Evolutionary conservation across 345 rosid species (phyloP).

Genomic region (Eutrema japonicum): DNA sequence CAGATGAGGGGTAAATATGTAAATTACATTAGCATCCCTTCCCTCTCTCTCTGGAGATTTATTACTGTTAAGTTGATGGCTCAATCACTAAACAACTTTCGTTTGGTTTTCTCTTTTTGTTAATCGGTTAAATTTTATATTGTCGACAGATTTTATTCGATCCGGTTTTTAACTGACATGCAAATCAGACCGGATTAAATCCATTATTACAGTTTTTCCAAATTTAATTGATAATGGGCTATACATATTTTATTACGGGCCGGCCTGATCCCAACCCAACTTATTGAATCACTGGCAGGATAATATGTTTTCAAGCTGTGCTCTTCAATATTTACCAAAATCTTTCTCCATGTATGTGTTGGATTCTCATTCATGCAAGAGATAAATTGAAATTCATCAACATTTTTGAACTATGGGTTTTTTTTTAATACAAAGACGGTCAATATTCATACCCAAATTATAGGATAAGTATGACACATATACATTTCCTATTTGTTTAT

Average conservation of each 20-base stretch:
- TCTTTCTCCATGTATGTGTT: not conserved
- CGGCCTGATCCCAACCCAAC: not conserved
- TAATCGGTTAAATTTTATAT: not conserved
- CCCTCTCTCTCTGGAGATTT: not conserved
- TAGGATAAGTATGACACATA: not conserved
- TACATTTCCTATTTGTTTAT: not conserved
- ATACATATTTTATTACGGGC: not conserved
- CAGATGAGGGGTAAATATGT: constrained; percentile 5
- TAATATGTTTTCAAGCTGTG: not conserved
- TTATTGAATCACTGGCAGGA: not conserved
- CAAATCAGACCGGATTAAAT: not conserved
- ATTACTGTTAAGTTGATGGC: too few species aligned
- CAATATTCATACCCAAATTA: not conserved
- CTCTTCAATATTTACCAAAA: not conserved
- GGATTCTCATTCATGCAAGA: constrained; percentile 12
- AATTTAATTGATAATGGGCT: not conserved
- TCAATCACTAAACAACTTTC: not conserved
- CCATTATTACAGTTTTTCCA: too few species aligned
- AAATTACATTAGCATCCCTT: constrained; percentile 6
- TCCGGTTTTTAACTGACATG: not conserved
- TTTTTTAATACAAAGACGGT: not conserved
- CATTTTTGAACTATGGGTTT: not conserved
- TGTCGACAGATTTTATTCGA: not conserved
- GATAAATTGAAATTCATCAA: not conserved
- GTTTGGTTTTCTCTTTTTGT: not conserved